Base-by-base conservation (phyloP, 108 stramenopile genomes). In the Skeletonema costatum region DNA sequence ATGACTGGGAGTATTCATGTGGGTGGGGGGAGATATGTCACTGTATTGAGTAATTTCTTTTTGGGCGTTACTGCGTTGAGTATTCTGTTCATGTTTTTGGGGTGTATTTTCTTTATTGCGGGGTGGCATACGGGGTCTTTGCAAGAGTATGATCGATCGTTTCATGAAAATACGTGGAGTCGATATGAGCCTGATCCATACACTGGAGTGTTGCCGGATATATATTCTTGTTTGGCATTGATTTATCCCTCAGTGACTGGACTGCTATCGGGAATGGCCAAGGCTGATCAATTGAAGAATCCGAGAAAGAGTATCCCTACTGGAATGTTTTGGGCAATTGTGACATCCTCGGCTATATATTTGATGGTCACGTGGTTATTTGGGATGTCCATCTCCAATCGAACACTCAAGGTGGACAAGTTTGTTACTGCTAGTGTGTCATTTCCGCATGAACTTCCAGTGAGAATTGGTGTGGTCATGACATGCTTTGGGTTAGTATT, bases 171-270 rank as follows among this genome's bases (percentile, higher is more conserved):
- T 74, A 38, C 86, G 32, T 60, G 73, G 36, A 74, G 70, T 17
- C 75, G 67, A 33, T 90, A 80, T 66, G 68, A 77, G 46, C 72
- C 53, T 25, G 90, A 94, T 61, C 86, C 90, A 13, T 87, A 89
- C 64, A 91, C 93, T 11, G 91, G 91, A 32, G 36, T 73, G 42
- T 86, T 86, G 11, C 89, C 89, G 1, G 70, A 66, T 32, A 91
- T 94, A 68, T 85, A 73, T 53, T 76, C 69, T n/a, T 87, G 90
- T 19, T 73, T 95, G 58, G 87, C 92, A 8, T 53, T 95, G 39
- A 91, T 92, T 63, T 95, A 90, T 70, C 93, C 93, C 17, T 80
- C 85, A 21, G 91, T 90, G 58, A 95, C 92, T n/a, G 93, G 93
- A 8, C 90, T 95, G 66, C 85, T 95, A 83, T 87, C 90, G 7